Base-by-base conservation (phyloP, 441 rosid species). In the Populus trichocarpa region DNA sequence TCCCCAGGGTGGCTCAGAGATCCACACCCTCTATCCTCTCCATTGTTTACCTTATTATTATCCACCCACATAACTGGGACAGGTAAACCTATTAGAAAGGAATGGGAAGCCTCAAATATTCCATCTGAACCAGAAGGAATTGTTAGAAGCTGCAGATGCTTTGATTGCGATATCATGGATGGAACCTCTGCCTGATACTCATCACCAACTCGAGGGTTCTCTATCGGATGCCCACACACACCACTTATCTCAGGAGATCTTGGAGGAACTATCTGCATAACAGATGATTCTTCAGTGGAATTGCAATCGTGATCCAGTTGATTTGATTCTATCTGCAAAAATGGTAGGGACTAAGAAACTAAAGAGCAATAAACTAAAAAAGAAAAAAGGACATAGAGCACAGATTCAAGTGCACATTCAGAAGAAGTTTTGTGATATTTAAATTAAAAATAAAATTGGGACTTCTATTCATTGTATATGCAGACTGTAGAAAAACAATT, bases 121-220 rank as follows among this genome's bases (percentile, higher is more conserved):
- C 35, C 74, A 76, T 75, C 81, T 5, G 84, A 82, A 79, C 85
- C 83, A 67, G 71, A 22, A 83, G 93, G 89, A 78, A 75, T 81
- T 46, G 74, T 76, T 46, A 79, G 83, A 88, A 80, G 88, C 75
- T 12, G 81, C 53, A 79, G 81, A 57, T 77, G 83, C 70, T 86
- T 77, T 1, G 87, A 53, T 82, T 83, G 85, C 72, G 91, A 84
- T 76, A 87, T 81, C 88, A 90, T 79, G 26, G 88, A 85, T 82
- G 95, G 93, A 84, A 93, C 85, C 69, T 87, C 86, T 12, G 79
- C 90, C 80, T 92, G 98, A 81, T 84, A 93, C 46, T 89, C 85
- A n/a, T 87, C 85, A 28, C 98, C 98, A 78, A 92, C 81, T 77
- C 97, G 91, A 69, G 92, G 89, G 84, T 81, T 85, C 73, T 83